Base-by-base conservation (phyloP, 2,329 filamentous ascomycete species). In the Aspergillus amoenus region DNA sequence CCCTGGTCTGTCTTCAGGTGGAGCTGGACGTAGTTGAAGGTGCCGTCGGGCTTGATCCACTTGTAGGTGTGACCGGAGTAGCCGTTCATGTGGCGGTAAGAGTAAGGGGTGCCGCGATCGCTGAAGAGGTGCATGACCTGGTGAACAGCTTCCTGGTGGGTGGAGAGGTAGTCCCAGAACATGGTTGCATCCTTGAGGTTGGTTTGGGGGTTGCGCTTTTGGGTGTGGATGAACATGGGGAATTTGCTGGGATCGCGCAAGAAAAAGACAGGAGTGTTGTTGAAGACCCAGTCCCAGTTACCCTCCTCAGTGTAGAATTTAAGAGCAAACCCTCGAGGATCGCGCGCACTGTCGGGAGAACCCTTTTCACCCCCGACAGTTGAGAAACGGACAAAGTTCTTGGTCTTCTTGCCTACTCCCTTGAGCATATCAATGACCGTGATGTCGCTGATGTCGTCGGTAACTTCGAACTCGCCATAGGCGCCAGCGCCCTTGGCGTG, bases 251-350 rank as follows among this genome's bases (percentile, higher is more conserved):
- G 86, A 61, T 91, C 88, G 52, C 88, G 79, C n/a, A 90, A 68
- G 74, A 91, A 91, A 79, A 91, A 91, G 3, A 90, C 84, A 0
- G 88, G 88, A 0, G 86, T 89, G 69, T 90, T 90, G 77, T 89
- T 90, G 60, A 83, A 84, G 15, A 90, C 87, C 71, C 87, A 79
- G 66, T 90, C 87, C 82, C 84, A 88, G 64, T 90, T 90, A n/a
- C 88, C 88, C 64, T 90, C 84, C 17, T 87, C 84, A 0, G 88
- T 90, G 39, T 86, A 81, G 74, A 91, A 88, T 75, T 91, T 91
- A 61, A 89, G 79, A 1, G 87, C 82, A 66, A 91, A 91, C 0
- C 89, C 89, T 66, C 88, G 80, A 9, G 88, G 88, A 63, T 92
- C 88, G 58, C 89, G 84, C 32, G 87, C 88, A 62, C 84, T 86